Evolutionary conservation across 1,139 yeast species (phyloP), one percentile per base, ranked within the genome.

Genomic region (Saccharomyces hybrid): DNA sequence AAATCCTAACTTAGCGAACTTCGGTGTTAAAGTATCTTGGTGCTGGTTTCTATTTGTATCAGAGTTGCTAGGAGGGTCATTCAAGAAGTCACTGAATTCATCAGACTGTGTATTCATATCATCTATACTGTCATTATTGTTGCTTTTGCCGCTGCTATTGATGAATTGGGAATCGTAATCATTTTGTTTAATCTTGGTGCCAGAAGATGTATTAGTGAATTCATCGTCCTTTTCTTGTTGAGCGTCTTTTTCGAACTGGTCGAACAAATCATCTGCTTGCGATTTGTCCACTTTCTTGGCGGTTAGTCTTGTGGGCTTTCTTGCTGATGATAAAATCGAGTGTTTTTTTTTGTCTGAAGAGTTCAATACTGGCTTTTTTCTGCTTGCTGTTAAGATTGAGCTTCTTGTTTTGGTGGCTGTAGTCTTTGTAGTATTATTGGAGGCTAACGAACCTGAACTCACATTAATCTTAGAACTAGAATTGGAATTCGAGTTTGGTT

Each of bases 241-340:
- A 27, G 97, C 98, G 66, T 85, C 86, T 68, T 80, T 84, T 70
- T 90, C 98, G 60, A 90, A 84, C 64, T 87, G 96, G 62, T 93
- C 98, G 65, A 93, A 93, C 70, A 68, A 52, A 57, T 68, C 71
- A 27, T 93, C 97, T 57, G 93, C 80, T 38, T 86, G 89, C 32
- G 82, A 83, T 28, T 74, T 73, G 51, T 63, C 64, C 20, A 69
- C 63, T 55, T 71, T 75, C 67, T 81, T 82, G 13, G 82, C 80
- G 16, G 81, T 76, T 52, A 83, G 70, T 63, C 84, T 79, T 3
- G 86, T 76, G 57, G 79, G 79, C 64, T 80, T 79, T 55, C 72
- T 63, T 6, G 62, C 50, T 16, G 73, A 65, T 5, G 70, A 65
- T 48, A 70, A 60, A 38, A 70, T 70, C 7, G 70, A 68, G 57